Base-by-base conservation (phyloP, 2,329 filamentous ascomycete genomes). In the Didymella lethalis region DNA sequence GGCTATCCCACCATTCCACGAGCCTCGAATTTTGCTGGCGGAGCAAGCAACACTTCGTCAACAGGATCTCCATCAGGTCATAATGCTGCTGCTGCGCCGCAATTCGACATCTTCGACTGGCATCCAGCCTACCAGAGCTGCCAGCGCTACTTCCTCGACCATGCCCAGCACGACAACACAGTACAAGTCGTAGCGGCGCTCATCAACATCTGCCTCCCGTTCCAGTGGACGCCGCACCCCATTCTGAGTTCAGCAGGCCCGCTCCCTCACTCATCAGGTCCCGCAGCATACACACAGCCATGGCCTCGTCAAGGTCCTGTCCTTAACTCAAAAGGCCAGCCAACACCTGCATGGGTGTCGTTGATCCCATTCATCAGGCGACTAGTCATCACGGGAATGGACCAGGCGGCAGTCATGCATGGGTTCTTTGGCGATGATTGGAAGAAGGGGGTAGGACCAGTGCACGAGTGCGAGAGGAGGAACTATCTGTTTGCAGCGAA, bases 361-460 rank as follows among this genome's bases (percentile, higher is more conserved):
- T 82, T 97, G 11, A 85, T 95, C 4, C 94, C 95, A 0, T 99
- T 96, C 76, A 89, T 98, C 62, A 89, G 94, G 32, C 91, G 95
- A 16, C 85, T 98, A 2, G 88, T 98, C 46, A 92, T 92, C 16
- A 98, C 94, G 0, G 94, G 93, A 2, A 95, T 96, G 80, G 95
- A 98, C 76, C 88, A 88, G 40, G 88, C 90, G 0, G 88, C 88
- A 0, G 89, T 98, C n/a, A 81, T 99, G 60, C 92, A 97, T 73
- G 93, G 93, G 11, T 97, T 97, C 80, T 99, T 98, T 69, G 95
- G 95, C n/a, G 91, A 97, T 64, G 90, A 96, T 73, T 99, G 93
- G 91, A 78, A 82, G 32, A 82, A 85, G 20, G 95, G 95, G 2
- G 84, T 98, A 48, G 90, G 93, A 0, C 87, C 88, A 11, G 82